phyloP scores from a whole-genome alignment of 2,329 filamentous ascomycete genomes.

The Claviceps paspali region DNA sequence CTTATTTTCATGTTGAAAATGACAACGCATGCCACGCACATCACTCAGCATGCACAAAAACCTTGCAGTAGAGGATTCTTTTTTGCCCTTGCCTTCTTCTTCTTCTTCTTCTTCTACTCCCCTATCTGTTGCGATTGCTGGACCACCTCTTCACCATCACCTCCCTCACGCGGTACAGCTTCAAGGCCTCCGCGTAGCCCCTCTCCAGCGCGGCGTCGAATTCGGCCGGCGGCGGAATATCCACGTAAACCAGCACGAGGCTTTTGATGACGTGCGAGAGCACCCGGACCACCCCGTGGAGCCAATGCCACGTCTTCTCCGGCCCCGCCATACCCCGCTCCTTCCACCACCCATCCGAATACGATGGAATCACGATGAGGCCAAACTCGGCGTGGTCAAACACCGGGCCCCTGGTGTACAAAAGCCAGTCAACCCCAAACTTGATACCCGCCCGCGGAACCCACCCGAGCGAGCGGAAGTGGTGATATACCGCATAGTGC shows the following conservation, averaged over 20 bases:
- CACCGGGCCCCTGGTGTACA: conserved; percentile 84
- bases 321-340: conserved; percentile 33
- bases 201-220: conserved; percentile 26
- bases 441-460: conserved; percentile 85
- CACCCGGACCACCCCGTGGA: conserved; percentile 81
- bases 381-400: conserved; percentile 95
- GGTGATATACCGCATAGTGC: conserved; percentile 83
- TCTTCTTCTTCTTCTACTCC: conserved; percentile 9
- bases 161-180: conserved; percentile 62
- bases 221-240: conserved; percentile 57
- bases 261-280: conserved; percentile 84
- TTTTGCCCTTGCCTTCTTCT: no score
- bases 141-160: conserved; percentile 73
- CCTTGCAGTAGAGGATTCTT: no score
- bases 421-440: conserved; percentile 86
- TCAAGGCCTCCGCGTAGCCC: conserved; percentile 49
- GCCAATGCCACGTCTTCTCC: conserved; percentile 56
- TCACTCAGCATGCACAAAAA: no score
- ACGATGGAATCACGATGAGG: conserved; percentile 69
- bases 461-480: conserved; percentile 92
- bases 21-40: no score
- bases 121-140: conserved; percentile 52
- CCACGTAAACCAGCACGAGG: conserved; percentile 77
- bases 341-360: conserved; percentile 60
- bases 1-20: no score